Evolutionary conservation across 2,329 filamentous ascomycete genomes (phyloP).

Genomic region (Fusarium temperatum): DNA sequence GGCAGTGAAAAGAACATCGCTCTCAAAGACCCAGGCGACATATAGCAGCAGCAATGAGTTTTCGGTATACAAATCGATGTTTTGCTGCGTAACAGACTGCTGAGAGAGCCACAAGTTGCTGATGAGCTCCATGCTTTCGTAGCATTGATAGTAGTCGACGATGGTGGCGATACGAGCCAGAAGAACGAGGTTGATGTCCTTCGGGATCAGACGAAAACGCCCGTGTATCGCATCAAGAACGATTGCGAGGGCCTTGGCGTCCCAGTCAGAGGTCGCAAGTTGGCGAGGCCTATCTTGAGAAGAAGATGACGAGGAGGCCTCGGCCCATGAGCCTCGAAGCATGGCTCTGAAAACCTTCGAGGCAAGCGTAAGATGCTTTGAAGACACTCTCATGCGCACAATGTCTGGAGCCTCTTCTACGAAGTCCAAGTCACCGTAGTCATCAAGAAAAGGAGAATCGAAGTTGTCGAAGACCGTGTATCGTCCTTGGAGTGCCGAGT

Average conservation of each 20-base stretch:
- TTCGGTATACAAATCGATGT: background rate
- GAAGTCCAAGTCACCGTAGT: rapidly evolving
- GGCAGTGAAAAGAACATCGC: rapidly evolving
- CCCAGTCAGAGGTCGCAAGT: background rate
- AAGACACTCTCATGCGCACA: rapidly evolving
- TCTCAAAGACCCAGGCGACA: background rate
- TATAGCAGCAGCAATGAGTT: background rate
- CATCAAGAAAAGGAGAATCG: background rate
- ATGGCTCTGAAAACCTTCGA: background rate
- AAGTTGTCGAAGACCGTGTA: rapidly evolving
- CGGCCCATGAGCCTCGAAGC: background rate
- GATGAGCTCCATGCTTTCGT: background rate
- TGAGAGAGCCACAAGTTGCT: background rate
- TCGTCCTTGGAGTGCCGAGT: background rate
- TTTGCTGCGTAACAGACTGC: background rate
- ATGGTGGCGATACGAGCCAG: background rate
- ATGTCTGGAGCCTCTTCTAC: rapidly evolving
- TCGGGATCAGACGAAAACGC: background rate
- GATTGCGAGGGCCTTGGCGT: background rate
- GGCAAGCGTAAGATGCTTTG: rapidly evolving
- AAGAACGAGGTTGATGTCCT: background rate
- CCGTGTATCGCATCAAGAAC: conserved; percentile 1
- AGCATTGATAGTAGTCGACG: conserved; percentile 11
- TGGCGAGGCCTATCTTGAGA: rapidly evolving
- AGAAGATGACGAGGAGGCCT: background rate